Base-by-base conservation (phyloP, 768 basidiomycete species). In the Astraeus odoratus region DNA sequence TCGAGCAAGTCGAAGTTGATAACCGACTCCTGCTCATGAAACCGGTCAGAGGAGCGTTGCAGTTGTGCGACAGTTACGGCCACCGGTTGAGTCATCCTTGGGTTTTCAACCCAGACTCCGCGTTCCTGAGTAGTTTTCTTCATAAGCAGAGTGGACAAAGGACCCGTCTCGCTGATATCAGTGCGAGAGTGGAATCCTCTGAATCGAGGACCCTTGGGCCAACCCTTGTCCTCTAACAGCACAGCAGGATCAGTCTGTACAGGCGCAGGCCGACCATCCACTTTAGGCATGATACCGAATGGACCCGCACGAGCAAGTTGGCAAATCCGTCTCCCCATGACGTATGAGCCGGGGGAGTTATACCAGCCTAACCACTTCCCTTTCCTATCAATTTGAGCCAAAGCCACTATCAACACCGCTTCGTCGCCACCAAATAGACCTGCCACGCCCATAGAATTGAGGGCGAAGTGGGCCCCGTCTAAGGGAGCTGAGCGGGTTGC, bases 141-240 rank as follows among this genome's bases (percentile, higher is more conserved):
- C 34, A 57, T 43, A 8, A 52, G 44, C 9, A 66, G 37, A 43
- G 66, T 41, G 0, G 54, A 65, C 13, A 67, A 13, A 46, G 65
- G 57, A 7, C 58, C 60, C 18, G 60, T 67, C 37, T 54, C 50
- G 33, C 22, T 15, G n/a, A 65, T 52, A 8, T 47, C 31, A 10
- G 59, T 60, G 15, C 61, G 61, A 1, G 64, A 63, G 20, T 60
- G 22, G 13, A 51, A 39, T 2, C 50, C 61, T 4, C 51, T 48
- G 42, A 58, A 66, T 30, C 13, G 48, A 10, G 65, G 65, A 12
- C 65, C 63, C 5, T 18, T 19, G n/a, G n/a, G n/a, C 23, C 49
- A 35, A 1, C 61, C 61, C 34, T 57, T 61, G 3, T 63, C 43
- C 18, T 47, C 54, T 8, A 66, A 62, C 5, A 59, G 45, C 15